phyloP scores from a whole-genome alignment of 805 yeast genomes.

The Candida berthetii region DNA sequence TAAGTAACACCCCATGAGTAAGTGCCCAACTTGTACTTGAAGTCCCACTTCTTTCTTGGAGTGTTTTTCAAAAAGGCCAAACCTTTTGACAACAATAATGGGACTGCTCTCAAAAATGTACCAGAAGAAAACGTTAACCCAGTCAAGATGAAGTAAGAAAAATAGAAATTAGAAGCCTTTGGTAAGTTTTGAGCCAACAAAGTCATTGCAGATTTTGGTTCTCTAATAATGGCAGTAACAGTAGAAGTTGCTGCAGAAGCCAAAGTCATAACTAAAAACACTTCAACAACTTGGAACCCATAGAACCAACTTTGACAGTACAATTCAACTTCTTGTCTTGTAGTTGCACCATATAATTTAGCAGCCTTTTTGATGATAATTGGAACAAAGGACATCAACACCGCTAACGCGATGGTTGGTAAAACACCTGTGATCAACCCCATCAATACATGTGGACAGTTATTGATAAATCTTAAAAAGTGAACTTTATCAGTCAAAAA shows the following conservation, averaged over 20 bases:
- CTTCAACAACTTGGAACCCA: constrained; percentile 88
- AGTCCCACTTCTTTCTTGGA: constrained; percentile 88
- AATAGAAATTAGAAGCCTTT: constrained; percentile 85
- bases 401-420: constrained; percentile 75
- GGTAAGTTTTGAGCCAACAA: constrained; percentile 77
- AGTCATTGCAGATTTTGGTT: constrained; percentile 69
- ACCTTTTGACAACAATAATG: constrained; percentile 63
- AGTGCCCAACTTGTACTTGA: constrained; percentile 55
- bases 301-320: constrained; percentile 87
- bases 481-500: constrained; percentile 64
- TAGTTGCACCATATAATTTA: constrained; percentile 61
- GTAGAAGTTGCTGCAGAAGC: constrained; percentile 79
- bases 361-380: constrained; percentile 77
- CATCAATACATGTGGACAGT: constrained; percentile 60
- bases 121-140: constrained; percentile 80
- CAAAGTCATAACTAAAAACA: constrained; percentile 76
- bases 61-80: constrained; percentile 78
- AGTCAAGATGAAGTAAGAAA: constrained; percentile 72
- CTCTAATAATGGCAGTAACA: constrained; percentile 56
- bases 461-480: constrained; percentile 69
- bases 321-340: constrained; percentile 65
- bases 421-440: constrained; percentile 87
- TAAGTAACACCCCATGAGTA: constrained; percentile 81
- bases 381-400: constrained; percentile 85
- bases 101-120: constrained; percentile 66